Evolutionary conservation across 345 rosid genomes (phyloP).

Genomic region (Salix suchowensis): DNA sequence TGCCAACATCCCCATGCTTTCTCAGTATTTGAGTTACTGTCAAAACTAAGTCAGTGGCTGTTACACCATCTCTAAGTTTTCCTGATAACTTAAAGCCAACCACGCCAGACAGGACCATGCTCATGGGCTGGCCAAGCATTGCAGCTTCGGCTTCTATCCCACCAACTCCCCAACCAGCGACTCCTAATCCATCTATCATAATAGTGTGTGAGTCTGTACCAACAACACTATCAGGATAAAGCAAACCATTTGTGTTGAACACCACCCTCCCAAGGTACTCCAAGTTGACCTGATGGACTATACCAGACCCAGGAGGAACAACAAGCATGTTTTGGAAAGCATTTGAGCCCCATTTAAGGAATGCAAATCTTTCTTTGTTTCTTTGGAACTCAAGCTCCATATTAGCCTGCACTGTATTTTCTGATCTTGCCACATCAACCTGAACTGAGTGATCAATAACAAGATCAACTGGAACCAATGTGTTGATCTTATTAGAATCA

Average conservation of each 20-base stretch:
- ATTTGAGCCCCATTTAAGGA: too few relatives aligned
- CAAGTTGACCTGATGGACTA: too few relatives aligned
- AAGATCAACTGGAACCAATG: constrained; percentile 89
- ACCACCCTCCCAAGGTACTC: too few relatives aligned
- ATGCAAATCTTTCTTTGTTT: too few relatives aligned
- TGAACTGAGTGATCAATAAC: constrained; percentile 95
- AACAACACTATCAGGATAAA: too few relatives aligned
- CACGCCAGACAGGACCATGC: constrained; percentile 97
- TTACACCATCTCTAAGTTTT: too few relatives aligned
- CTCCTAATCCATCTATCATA: constrained; percentile 95
- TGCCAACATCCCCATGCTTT: constrained; percentile 95
- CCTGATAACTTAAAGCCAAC: constrained; percentile 76
- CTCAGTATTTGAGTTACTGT: constrained; percentile 90
- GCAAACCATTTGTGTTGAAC: too few relatives aligned
- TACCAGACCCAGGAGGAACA: too few relatives aligned
- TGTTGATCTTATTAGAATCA: constrained; percentile 64
- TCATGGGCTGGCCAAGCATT: constrained; percentile 99
- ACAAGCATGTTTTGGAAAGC: too few relatives aligned
- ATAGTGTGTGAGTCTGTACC: constrained; percentile 47
- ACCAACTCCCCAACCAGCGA: constrained; percentile 99
- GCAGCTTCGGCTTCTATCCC: constrained; percentile 96
- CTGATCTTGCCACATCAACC: constrained; percentile 89
- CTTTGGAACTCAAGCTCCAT: too few relatives aligned
- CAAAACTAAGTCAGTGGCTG: constrained; percentile 89
- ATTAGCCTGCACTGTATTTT: constrained; percentile 85